Percentiles rank a stretch among this genome's conserved stretches.
These are phyloP conservation scores for Neophaeococcomyces mojaviensis DNA, from an alignment of 2,329 filamentous ascomycete genomes.

Conservation along the genomic window DNA sequence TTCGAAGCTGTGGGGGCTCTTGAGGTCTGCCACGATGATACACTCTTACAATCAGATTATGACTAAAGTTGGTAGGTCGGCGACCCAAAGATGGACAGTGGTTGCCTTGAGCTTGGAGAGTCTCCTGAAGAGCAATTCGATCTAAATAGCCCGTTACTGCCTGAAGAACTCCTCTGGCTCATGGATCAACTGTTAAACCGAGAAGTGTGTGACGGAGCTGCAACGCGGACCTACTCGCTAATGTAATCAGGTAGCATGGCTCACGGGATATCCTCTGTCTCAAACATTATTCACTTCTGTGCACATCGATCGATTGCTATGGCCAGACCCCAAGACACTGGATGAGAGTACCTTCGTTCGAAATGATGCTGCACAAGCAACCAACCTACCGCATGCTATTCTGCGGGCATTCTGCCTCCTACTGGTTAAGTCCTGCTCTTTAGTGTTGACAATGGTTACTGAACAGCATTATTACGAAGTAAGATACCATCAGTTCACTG, in stretches of 20 bases:
- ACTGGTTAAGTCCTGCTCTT: conserved; percentile 72
- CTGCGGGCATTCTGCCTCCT: conserved; percentile 81
- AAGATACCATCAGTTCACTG: conserved; percentile 22
- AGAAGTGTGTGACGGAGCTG: conserved; percentile 53
- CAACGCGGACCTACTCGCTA: background rate
- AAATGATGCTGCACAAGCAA: conserved; percentile 19
- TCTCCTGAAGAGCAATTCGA: conserved; percentile 80
- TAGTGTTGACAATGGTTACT: conserved; percentile 68
- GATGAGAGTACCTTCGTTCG: conserved; percentile 57
- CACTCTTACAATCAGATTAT: no score
- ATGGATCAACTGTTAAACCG: conserved; percentile 88
- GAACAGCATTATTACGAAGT: conserved; percentile 89
- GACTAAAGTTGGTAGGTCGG: conserved; percentile 66
- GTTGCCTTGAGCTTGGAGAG: conserved; percentile 69
- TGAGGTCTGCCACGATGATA: no score
- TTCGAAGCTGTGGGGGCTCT: conserved; percentile 83
- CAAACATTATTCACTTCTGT: conserved; percentile 91
- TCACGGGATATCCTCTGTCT: conserved; percentile 88
- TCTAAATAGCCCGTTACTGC: conserved; percentile 57
- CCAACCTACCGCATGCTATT: conserved; percentile 50
- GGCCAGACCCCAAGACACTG: conserved; percentile 57
- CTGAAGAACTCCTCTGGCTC: conserved; percentile 79
- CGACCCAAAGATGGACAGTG: conserved; percentile 98
- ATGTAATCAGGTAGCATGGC: conserved; percentile 74
- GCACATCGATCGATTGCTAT: conserved; percentile 77